Conservation (phyloP, 805 yeast species). For the Pichia nanzhaoensis region DNA sequence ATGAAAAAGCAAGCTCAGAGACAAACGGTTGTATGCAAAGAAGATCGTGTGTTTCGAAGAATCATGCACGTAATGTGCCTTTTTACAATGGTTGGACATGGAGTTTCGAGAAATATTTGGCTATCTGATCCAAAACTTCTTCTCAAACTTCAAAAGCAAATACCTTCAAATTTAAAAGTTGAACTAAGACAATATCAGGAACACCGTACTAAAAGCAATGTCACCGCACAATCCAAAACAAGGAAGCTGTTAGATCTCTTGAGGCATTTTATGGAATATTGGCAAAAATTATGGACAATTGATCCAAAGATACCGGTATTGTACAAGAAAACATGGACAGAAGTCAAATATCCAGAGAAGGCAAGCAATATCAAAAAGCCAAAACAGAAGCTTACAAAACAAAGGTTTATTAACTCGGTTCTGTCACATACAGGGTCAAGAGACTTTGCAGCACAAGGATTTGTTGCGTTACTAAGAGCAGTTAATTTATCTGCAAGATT, state of each 20-base stretch:
- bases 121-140: constrained; percentile 44
- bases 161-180: constrained; percentile 41
- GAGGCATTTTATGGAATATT: constrained; percentile 55
- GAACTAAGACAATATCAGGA: constrained; percentile 34
- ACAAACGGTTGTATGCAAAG: constrained; percentile 38
- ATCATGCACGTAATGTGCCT: constrained; percentile 54
- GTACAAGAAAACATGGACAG: constrained; percentile 43
- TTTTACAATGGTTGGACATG: constrained; percentile 57
- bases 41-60: constrained; percentile 49
- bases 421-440: constrained; percentile 54
- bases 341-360: constrained; percentile 25
- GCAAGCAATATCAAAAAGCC: background rate
- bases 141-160: constrained; percentile 33
- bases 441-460: constrained; percentile 83
- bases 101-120: constrained; percentile 68
- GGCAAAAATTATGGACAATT: constrained; percentile 34
- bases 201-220: constrained; percentile 15
- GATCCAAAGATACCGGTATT: constrained; percentile 42
- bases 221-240: constrained; percentile 39
- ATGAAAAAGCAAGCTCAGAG: constrained; percentile 22
- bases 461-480: constrained; percentile 67
- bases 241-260: constrained; percentile 72
- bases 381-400: constrained; percentile 26
- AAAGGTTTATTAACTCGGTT: constrained; percentile 39
- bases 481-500: constrained; percentile 66